Percentiles rank a stretch among this genome's conserved stretches.
These are phyloP conservation scores for Populus ilicifolia DNA, from an alignment of 345 rosid species.

Conservation along the genomic window DNA sequence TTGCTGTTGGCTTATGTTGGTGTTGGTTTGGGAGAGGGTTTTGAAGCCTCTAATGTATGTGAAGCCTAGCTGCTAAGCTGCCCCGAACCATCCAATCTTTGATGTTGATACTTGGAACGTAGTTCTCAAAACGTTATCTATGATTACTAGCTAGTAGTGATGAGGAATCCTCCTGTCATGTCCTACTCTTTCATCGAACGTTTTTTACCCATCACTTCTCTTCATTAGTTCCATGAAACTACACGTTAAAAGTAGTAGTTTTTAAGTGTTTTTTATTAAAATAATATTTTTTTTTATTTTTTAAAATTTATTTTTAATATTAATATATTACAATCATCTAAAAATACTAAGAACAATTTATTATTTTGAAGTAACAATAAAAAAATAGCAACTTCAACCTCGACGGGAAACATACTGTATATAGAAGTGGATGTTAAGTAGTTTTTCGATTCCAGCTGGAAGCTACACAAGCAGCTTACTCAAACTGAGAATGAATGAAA, in stretches of 20 bases:
- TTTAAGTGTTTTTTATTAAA: too few relatives aligned
- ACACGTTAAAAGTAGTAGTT: too few relatives aligned
- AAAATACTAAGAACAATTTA: too few relatives aligned
- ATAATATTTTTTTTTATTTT: too few relatives aligned
- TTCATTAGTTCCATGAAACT: too few relatives aligned
- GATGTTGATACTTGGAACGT: neutral
- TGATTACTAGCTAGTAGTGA: neutral
- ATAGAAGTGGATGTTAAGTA: neutral
- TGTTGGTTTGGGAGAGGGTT: constrained; percentile 5
- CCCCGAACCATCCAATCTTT: neutral
- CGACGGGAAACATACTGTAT: too few relatives aligned
- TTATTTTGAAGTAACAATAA: too few relatives aligned
- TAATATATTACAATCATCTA: too few relatives aligned
- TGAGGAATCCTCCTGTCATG: neutral
- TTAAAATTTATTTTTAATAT: too few relatives aligned
- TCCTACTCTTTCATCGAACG: neutral
- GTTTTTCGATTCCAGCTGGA: neutral
- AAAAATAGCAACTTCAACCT: too few relatives aligned
- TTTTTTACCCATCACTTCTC: too few relatives aligned
- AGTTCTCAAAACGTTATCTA: neutral
- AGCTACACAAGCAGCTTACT: neutral
- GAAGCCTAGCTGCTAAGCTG: neutral
- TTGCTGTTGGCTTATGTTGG: neutral
- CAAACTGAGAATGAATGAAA: too few relatives aligned
- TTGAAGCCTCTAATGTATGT: neutral